These are phyloP conservation scores for Pestalotiopsis sp. DNA, from an alignment of 2,329 filamentous ascomycete genomes.

Conservation along the genomic window DNA sequence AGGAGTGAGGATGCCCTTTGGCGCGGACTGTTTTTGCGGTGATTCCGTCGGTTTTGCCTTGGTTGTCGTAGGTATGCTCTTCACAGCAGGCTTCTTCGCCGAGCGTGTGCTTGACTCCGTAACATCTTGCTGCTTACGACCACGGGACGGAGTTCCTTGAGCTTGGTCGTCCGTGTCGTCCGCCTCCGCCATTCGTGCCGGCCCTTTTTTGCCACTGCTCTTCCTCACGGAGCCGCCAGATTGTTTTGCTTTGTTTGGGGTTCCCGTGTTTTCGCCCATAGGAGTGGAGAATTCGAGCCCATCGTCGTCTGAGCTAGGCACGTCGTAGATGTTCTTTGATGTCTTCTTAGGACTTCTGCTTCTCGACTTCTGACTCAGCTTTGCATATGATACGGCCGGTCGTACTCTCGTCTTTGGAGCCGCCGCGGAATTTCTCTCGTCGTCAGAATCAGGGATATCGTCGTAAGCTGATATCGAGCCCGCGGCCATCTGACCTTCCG, in stretches of 20 bases:
- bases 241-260: slow-evolving; percentile 16
- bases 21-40: slow-evolving; percentile 22
- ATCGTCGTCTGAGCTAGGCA: slow-evolving; percentile 31
- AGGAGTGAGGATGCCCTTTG: slow-evolving; percentile 61
- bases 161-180: slow-evolving; percentile 1
- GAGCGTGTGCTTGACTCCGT: not conserved
- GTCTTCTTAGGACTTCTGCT: slow-evolving; percentile 7
- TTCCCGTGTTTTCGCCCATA: slow-evolving; percentile 13
- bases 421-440: not conserved
- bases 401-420: slow-evolving; percentile 14
- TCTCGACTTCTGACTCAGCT: slow-evolving; percentile 22
- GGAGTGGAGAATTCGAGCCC: slow-evolving; percentile 18
- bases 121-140: not conserved
- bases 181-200: not conserved
- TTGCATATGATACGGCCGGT: slow-evolving; percentile 21
- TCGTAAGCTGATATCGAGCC: not conserved
- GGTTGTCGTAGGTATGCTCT: slow-evolving; percentile 18
- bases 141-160: slow-evolving; percentile 16
- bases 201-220: not conserved
- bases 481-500: not conserved
- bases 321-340: slow-evolving; percentile 27
- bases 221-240: slow-evolving; percentile 8
- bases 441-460: not conserved
- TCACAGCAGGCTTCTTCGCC: slow-evolving; percentile 9
- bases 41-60: slow-evolving; percentile 15